Conservation (phyloP, 306 rosid genomes). For the Quillaja saponaria region DNA sequence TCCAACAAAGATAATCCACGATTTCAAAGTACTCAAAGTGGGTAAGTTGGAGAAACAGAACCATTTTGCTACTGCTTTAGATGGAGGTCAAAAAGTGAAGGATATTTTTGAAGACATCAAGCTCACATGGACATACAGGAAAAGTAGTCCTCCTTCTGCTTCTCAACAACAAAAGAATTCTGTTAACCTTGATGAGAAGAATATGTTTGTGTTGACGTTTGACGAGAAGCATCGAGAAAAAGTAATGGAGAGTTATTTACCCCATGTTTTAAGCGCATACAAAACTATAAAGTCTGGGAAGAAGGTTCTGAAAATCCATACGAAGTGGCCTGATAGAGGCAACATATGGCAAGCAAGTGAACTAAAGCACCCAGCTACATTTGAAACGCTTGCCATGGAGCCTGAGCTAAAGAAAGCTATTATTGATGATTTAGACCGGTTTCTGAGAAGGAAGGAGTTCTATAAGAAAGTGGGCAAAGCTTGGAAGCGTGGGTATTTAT, state of each 20-base stretch:
- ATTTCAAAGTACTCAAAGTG: constrained; percentile 32
- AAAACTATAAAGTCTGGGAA: constrained; percentile 28
- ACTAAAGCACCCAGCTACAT: constrained; percentile 39
- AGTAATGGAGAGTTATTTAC: constrained; percentile 32
- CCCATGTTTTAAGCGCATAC: constrained; percentile 28
- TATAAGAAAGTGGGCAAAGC: constrained; percentile 47
- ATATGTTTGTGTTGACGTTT: constrained; percentile 22
- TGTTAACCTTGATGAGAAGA: too few species aligned
- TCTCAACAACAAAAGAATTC: too few species aligned
- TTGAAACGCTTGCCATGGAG: constrained; percentile 36
- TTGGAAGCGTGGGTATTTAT: constrained; percentile 47
- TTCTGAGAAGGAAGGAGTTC: constrained; percentile 40
- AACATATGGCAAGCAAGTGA: constrained; percentile 22
- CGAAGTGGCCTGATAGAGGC: neutral
- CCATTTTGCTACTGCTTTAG: constrained; percentile 2
- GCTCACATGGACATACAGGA: constrained; percentile 26
- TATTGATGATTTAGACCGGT: constrained; percentile 36
- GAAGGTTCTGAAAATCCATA: constrained; percentile 35
- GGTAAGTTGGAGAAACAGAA: constrained; percentile 18
- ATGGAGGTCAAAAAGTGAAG: constrained; percentile 27
- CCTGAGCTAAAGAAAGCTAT: constrained; percentile 32
- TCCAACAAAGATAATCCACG: neutral
- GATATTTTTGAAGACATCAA: constrained; percentile 35
- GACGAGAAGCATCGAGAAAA: constrained; percentile 26
- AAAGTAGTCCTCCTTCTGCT: too few species aligned